Evolutionary conservation across 495 filamentous ascomycete species (phyloP), one percentile per base, ranked within the genome.

Genomic region (Podospora anserina): DNA sequence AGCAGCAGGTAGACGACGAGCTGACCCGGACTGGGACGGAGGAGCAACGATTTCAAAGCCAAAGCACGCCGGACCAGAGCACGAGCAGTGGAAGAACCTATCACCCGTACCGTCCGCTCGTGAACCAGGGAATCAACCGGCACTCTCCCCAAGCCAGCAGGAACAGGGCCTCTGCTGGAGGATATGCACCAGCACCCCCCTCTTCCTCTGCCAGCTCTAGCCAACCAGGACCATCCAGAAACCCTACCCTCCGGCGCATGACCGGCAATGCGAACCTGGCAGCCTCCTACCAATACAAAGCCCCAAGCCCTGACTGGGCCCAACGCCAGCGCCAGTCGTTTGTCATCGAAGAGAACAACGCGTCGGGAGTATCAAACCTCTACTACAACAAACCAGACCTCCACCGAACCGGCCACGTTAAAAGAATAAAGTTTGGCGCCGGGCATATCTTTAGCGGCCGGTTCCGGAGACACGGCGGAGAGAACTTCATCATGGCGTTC

Each of bases 371-470:
- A 4, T 32, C 4, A 1, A 32, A 49, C 39, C 39, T 49, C 9
- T 49, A 49, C 15, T 49, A 49, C 39, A 2, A 49, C 13, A 49
- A 11, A 11, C 39, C 39, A 4, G 7, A 7, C 39, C 39, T 49
- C 39, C 7, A 49, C 2, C 39, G 39, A 5, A 49, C 39, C 2
- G 39, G 39, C 39, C 39, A 18, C 13, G 11, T 16, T 2, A 11
- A 49, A 49, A 49, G 15, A 16, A 16, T 49, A 0, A 49, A 3
- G 13, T 49, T 5, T 11, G 39, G 39, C 39, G 9, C 39, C 5
- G 39, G 39, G 5, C 90, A 93, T 56, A 88, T 49, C 39, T 49
- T 49, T 11, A 49, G 2, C 39, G 39, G 39, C 5, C 39, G 39
- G 39, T 49, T 49, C 39, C 39, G 39, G 0, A 49, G 13, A 11